Base-by-base conservation (phyloP, 75 land plant species). In the Sequoia sempervirens region DNA sequence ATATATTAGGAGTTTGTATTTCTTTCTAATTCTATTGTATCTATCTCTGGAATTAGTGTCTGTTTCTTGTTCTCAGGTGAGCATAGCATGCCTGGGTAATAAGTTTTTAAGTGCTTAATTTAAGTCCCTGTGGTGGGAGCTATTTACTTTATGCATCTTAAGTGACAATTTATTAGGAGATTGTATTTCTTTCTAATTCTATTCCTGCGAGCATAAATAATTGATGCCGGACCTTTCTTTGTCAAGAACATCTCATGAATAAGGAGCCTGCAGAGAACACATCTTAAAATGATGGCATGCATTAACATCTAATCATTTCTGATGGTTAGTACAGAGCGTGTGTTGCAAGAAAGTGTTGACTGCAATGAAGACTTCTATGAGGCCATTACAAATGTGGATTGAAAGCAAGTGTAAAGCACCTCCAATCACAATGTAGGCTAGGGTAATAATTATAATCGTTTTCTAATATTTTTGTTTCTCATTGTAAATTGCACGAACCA, bases 171-270 rank as follows among this genome's bases (percentile, higher is more conserved):
- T 11, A 23, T 40, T 41, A 78, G 45, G 47, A 41, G 80, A 23
- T 45, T 43, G 50, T 78, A 41, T 11, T 23, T 58, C 64, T 20
- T 75, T 75, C 38, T 37, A 75, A 38, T 75, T 75, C 78, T 40
- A 37, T 23, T 75, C 5, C 40, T 23, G 41, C 1, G 23, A 75
- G 45, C 78, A 75, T 38, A 75, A 37, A 75, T 8, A 8, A 75
- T 75, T 17, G 41, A 75, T 20, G 38, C 66, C 8, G 40, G 2
- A 17, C 26, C 23, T 79, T 20, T 30, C 28, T 69, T 82, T 53
- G 53, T 82, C 36, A 85, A 95, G 94, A 87, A 85, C 53, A 85
- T 69, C 68, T 82, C 92, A 70, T 70, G 32, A n/a, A n/a, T n/a
- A n/a, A n/a, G n/a, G n/a, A n/a, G n/a, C n/a, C n/a, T 70, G 15